Conservation (phyloP, 1,284 basidiomycete species). For the Grifola frondosa region DNA sequence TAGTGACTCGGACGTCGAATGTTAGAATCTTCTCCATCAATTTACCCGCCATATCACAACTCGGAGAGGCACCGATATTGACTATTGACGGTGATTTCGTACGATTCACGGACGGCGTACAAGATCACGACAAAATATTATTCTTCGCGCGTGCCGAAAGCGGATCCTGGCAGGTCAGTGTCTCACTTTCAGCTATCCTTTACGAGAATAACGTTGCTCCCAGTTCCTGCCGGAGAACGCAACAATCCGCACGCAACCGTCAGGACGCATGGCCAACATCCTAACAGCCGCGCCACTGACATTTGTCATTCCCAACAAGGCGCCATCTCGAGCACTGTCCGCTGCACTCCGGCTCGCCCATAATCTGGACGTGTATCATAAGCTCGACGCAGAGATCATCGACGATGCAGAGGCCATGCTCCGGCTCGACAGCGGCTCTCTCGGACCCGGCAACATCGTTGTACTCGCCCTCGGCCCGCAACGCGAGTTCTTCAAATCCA, state of each 20-base stretch:
- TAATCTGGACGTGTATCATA: constrained; percentile 67
- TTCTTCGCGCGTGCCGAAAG: no score
- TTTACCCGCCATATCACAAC: no score
- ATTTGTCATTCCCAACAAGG: constrained; percentile 51
- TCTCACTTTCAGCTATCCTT: no score
- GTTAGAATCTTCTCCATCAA: constrained; percentile 42
- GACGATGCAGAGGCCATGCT: constrained; percentile 41
- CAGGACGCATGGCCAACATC: constrained; percentile 63
- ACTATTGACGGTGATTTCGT: constrained; percentile 15
- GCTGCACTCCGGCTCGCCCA: constrained; percentile 67
- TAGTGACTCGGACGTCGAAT: constrained; percentile 41
- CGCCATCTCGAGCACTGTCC: constrained; percentile 34
- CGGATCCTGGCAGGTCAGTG: no score
- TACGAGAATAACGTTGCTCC: no score
- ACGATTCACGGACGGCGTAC: no score
- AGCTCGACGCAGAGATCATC: constrained; percentile 65
- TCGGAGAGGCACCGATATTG: no score
- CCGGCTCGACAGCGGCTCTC: constrained; percentile 16
- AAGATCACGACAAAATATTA: no score
- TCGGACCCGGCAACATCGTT: constrained; percentile 55
- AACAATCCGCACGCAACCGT: constrained; percentile 37
- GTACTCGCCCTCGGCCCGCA: constrained; percentile 42
- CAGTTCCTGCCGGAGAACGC: no score
- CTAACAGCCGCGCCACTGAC: constrained; percentile 51
- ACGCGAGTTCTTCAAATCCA: constrained; percentile 14